Evolutionary conservation across 78 protist genomes (phyloP), one percentile per base, ranked within the genome.

Genomic region (Diacronema lutheri): DNA sequence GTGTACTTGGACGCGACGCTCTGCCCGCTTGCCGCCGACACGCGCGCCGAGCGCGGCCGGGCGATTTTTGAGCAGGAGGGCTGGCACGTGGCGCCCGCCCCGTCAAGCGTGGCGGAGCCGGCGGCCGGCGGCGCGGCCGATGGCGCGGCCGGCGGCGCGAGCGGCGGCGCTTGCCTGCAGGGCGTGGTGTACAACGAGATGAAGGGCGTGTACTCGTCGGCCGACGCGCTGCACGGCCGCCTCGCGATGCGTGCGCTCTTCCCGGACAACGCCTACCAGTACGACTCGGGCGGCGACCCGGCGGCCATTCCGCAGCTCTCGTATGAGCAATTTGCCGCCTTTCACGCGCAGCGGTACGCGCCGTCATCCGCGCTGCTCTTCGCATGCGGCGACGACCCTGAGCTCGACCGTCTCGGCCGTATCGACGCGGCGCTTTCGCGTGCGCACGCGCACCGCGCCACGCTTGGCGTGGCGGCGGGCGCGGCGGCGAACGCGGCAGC

Each of bases 141-240:
- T 7, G 3, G 50, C 50, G 50, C 50, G 16, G 50, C 16, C 50
- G 50, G 87, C 14, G 14, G 40, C n/a, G n/a, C n/a, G n/a, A n/a
- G n/a, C n/a, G n/a, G n/a, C 44, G 25, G 41, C 4, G 61, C 16
- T 4, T 4, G 66, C 60, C 25, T 9, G 19, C 44, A 31, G 25
- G 82, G 69, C 7, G 44, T 74, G 1, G 90, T 87, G 26, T 87
- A 61, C 60, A 87, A 80, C 65, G 90, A 87, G 85, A 87, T 87
- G 90, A 38, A 66, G 84, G 90, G 84, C 35, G 44, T 31, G 23
- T 57, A 38, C 65, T 50, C 81, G 57, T 44, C 56, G 33, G 56
- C 86, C 11, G 31, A 37, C n/a, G 6, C 29, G 35, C 64, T 61
- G 21, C 68, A 56, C 65, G 41, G 7, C 7, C 57, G 41, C 46